phyloP scores from a whole-genome alignment of 768 basidiomycete genomes.

The Auriscalpium microsporum region DNA sequence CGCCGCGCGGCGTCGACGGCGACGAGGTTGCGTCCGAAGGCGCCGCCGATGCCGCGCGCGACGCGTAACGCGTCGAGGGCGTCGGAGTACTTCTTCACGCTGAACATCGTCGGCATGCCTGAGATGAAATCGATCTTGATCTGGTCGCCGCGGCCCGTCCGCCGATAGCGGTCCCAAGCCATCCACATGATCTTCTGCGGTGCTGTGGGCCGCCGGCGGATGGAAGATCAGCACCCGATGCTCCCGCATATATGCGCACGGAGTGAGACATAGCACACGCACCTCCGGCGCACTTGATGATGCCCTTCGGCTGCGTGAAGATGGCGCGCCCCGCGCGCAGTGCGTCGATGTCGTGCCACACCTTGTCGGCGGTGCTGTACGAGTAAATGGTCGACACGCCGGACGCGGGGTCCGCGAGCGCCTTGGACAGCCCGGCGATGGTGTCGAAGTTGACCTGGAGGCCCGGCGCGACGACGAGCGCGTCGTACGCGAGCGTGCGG shows the following conservation, averaged over 20 bases:
- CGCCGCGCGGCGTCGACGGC: slow-evolving; percentile 62
- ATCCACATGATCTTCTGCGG: slow-evolving; percentile 97
- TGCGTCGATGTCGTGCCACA: slow-evolving; percentile 73
- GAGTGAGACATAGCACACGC: slow-evolving; percentile 3
- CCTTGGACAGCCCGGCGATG: slow-evolving; percentile 64
- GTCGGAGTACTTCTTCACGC: slow-evolving; percentile 92
- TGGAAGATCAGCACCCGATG: not conserved
- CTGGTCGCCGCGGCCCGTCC: slow-evolving; percentile 46
- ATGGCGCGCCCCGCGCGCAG: slow-evolving; percentile 75
- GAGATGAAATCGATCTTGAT: slow-evolving; percentile 75
- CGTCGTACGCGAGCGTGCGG: slow-evolving; percentile 68
- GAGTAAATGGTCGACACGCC: slow-evolving; percentile 92
- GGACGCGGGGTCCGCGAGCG: slow-evolving; percentile 66
- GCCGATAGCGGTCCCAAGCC: slow-evolving; percentile 78
- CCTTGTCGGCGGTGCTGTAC: slow-evolving; percentile 83
- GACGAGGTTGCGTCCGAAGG: slow-evolving; percentile 78
- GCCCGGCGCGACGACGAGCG: slow-evolving; percentile 82
- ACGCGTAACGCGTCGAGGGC: slow-evolving; percentile 71
- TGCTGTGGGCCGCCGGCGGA: slow-evolving; percentile 31
- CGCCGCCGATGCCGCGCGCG: slow-evolving; percentile 70
- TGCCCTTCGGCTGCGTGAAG: slow-evolving; percentile 90
- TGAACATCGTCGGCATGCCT: slow-evolving; percentile 94
- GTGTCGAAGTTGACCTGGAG: slow-evolving; percentile 78
- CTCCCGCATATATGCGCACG: not conserved
- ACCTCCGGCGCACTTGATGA: slow-evolving; percentile 94